Percentiles rank a stretch among this genome's conserved stretches.
Evolutionary conservation across 2,329 filamentous ascomycete species (phyloP).

Genomic region (Polytolypa hystricis): DNA sequence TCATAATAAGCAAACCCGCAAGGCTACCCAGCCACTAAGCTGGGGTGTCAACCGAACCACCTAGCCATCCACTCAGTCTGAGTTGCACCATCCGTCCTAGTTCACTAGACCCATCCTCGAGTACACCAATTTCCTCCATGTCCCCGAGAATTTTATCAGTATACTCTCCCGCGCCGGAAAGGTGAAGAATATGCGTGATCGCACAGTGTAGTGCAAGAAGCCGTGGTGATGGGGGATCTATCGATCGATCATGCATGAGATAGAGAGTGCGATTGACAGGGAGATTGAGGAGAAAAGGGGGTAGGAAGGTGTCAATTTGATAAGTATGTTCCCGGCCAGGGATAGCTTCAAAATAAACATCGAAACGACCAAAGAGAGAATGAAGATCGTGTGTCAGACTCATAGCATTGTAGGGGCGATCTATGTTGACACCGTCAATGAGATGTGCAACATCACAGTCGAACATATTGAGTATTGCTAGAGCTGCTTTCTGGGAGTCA

Average conservation of each 20-base stretch:
- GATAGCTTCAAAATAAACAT: slow-evolving; percentile 20
- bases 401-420: slow-evolving; percentile 5
- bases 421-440: slow-evolving; percentile 29
- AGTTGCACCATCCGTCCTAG: slow-evolving; percentile 3
- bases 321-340: slow-evolving; percentile 15
- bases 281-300: slow-evolving; percentile 7
- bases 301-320: slow-evolving; percentile 15
- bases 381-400: slow-evolving; percentile 3
- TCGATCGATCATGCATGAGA: slow-evolving; percentile 15
- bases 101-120: slow-evolving; percentile 6
- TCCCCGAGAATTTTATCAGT: slow-evolving; percentile 22
- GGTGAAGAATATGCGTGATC: slow-evolving; percentile 25
- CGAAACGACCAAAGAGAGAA: slow-evolving; percentile 12
- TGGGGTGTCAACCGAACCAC: too few species aligned
- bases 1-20: too few species aligned
- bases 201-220: slow-evolving; percentile 25
- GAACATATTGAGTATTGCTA: slow-evolving; percentile 33
- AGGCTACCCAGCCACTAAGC: too few species aligned
- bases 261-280: slow-evolving; percentile 22
- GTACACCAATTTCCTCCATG: slow-evolving; percentile 7
- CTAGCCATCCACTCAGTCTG: slow-evolving; percentile 4
- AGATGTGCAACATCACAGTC: slow-evolving; percentile 24
- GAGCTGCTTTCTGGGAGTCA: slow-evolving; percentile 21
- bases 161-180: slow-evolving; percentile 24
- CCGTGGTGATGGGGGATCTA: slow-evolving; percentile 23